phyloP scores from a whole-genome alignment of 2,329 filamentous ascomycete genomes.

The Venturia nashicola region DNA sequence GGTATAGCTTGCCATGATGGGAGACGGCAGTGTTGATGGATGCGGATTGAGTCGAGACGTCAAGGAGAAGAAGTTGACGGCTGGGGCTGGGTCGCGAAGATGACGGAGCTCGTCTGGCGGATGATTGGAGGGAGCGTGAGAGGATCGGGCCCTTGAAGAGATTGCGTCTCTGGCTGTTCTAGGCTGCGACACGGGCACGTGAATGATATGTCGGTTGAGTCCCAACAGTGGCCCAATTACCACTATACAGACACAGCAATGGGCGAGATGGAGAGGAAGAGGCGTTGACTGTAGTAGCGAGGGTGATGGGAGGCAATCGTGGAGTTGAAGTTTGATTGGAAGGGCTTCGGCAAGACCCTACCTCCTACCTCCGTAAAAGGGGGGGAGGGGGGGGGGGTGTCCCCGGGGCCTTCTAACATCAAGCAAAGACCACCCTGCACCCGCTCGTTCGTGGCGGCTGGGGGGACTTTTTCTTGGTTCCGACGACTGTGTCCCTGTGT shows the following conservation, averaged over 20 bases:
- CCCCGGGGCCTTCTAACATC: no score
- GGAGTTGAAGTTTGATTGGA: no score
- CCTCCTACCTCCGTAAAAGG: no score
- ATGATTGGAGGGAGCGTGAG: background rate
- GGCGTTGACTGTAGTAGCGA: background rate
- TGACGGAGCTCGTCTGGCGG: background rate
- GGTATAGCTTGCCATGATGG: constrained; percentile 43
- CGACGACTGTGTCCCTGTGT: no score
- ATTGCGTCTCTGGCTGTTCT: background rate
- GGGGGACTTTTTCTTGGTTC: no score
- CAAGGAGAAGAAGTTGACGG: background rate
- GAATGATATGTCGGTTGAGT: background rate
- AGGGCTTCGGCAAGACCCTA: no score
- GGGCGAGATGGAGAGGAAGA: constrained; percentile 7
- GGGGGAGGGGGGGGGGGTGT: no score
- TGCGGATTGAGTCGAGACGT: background rate
- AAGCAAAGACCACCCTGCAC: no score
- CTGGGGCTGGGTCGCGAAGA: background rate
- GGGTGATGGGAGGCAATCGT: no score
- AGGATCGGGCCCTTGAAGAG: background rate
- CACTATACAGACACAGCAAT: background rate
- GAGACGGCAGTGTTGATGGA: background rate
- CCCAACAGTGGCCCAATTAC: background rate
- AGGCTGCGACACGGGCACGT: background rate
- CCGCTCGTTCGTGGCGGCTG: no score